A percentile compares a stretch with the other conserved stretches of the same genome.
These are phyloP conservation scores for Toxicodendron radicans DNA, from an alignment of 345 rosid species.

Conservation along the genomic window DNA sequence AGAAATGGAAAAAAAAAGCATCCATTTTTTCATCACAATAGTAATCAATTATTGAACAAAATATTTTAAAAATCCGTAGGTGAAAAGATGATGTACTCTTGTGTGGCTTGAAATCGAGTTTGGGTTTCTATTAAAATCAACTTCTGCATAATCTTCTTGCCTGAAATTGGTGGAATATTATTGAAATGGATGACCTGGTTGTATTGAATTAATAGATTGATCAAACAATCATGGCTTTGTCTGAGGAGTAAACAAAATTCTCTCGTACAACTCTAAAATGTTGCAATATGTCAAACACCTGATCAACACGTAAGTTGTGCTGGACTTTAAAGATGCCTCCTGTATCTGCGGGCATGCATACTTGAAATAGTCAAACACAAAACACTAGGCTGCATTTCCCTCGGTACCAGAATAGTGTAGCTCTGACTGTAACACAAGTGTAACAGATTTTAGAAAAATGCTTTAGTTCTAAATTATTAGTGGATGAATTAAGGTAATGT, in stretches of 20 bases:
- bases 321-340: not conserved
- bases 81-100: not conserved
- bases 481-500: not conserved
- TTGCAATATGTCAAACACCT: not conserved
- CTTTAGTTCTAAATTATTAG: not conserved
- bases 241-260: not conserved
- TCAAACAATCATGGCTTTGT: not conserved
- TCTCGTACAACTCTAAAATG: not conserved
- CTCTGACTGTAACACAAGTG: not conserved
- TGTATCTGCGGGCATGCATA: not conserved
- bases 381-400: not conserved
- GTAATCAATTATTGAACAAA: not conserved
- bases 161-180: not conserved
- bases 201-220: not conserved
- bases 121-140: not conserved
- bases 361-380: not conserved
- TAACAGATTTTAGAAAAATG: not conserved
- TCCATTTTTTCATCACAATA: not conserved
- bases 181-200: not conserved
- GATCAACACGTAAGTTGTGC: not conserved
- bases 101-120: not conserved
- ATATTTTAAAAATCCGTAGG: not conserved
- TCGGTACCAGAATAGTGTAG: not conserved
- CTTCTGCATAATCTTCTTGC: not conserved
- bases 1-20: not conserved